Conservation (phyloP, 2,329 filamentous ascomycete species). For the Apiospora aurea region DNA sequence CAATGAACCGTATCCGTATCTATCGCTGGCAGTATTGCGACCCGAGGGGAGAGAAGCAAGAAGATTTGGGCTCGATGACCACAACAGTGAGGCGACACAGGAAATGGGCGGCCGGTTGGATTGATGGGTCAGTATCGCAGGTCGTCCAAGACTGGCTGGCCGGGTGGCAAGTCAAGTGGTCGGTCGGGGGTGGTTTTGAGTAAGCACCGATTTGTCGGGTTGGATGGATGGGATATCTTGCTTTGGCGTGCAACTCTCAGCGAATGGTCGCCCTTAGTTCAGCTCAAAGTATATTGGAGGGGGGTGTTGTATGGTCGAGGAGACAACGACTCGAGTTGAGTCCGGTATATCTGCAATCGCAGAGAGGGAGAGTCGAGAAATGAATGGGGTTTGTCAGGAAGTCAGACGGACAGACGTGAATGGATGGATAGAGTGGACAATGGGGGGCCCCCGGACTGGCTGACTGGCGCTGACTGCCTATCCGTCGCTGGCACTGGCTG, state of each 20-base stretch:
- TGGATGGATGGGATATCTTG: conserved; percentile 1
- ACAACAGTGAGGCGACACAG: conserved; percentile 10
- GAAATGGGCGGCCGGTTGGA: background rate
- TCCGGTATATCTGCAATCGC: conserved; percentile 15
- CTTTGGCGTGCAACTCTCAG: conserved; percentile 19
- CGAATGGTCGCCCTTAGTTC: conserved; percentile 3
- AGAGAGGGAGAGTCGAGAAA: conserved; percentile 20
- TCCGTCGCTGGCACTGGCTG: conserved; percentile 13
- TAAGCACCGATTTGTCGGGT: conserved; percentile 12
- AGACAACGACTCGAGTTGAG: conserved; percentile 18
- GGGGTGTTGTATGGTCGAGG: conserved; percentile 4
- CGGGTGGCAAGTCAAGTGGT: conserved; percentile 14
- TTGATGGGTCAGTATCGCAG: conserved; percentile 9
- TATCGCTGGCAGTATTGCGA: conserved; percentile 2
- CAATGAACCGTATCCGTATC: conserved; percentile 9
- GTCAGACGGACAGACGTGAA: conserved; percentile 19
- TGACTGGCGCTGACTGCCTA: conserved; percentile 18
- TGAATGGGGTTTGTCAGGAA: conserved; percentile 17
- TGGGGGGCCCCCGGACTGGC: conserved; percentile 10
- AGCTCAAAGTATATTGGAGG: conserved; percentile 17
- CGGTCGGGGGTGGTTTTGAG: conserved; percentile 12
- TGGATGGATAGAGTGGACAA: conserved; percentile 20
- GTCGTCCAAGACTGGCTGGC: conserved; percentile 10
- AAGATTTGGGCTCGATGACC: conserved; percentile 5
- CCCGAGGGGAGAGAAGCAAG: background rate